Percentiles rank a stretch among this genome's conserved stretches.
phyloP scores from a whole-genome alignment of 75 land plant genomes.

The Chamaecyparis obtusa region DNA sequence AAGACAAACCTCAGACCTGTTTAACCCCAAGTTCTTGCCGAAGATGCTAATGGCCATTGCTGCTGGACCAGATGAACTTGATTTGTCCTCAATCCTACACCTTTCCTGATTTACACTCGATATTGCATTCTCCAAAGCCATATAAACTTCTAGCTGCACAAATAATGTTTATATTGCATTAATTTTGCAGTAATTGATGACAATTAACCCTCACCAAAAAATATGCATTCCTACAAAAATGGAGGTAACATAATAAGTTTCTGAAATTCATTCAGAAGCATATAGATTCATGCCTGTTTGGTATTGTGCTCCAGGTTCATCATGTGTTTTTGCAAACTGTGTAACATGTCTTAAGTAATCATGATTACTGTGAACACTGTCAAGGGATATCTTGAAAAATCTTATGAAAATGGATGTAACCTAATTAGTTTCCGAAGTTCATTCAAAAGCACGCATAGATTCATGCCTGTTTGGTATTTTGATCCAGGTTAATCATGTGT shows the following conservation, averaged over 20 bases:
- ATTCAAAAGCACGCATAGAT: neutral
- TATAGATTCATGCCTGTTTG: neutral
- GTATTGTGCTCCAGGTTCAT: neutral
- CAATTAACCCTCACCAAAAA: neutral
- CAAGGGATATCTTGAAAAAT: neutral
- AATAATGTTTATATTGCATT: neutral
- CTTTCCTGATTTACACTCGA: slow-evolving; percentile 20
- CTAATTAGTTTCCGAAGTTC: neutral
- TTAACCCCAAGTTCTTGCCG: slow-evolving; percentile 27
- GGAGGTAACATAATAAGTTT: neutral
- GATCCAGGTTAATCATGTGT: neutral
- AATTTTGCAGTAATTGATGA: neutral
- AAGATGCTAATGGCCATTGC: slow-evolving; percentile 29
- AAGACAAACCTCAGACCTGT: slow-evolving; percentile 35
- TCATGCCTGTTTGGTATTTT: neutral
- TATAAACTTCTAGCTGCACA: slow-evolving; percentile 30
- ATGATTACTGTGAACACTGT: neutral
- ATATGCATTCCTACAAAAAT: neutral
- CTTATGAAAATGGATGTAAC: neutral
- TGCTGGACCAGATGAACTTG: slow-evolving; percentile 7
- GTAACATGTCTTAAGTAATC: neutral
- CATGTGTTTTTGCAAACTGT: neutral
- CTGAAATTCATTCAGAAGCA: neutral
- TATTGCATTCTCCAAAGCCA: slow-evolving; percentile 18
- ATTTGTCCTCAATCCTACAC: neutral